Base-by-base conservation (phyloP, 495 filamentous ascomycete species). In the Pseudevernia furfuracea region DNA sequence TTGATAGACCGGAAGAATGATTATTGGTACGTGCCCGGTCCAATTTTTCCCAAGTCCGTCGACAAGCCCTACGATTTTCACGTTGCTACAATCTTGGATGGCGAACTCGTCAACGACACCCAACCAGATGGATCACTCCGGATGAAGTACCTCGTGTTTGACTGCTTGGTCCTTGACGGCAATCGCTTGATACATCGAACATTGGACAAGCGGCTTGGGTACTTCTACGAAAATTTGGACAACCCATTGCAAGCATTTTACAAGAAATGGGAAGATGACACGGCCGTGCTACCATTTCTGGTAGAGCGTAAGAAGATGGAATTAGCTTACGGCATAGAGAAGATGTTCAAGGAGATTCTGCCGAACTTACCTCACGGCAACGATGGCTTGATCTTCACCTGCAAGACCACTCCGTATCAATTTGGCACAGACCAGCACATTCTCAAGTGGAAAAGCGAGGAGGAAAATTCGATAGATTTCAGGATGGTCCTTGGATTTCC, bases 1-100 rank as follows among this genome's bases (percentile, higher is more conserved):
- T 79, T 98, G 64, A 96, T 98, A 75, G 94, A 98, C 74, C 91
- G 94, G 67, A 93, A 89, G 77, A 97, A 98, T 75, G 91, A 97
- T 69, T 98, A 92, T 79, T 96, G 92, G 80, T 90, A 76, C 63
- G 83, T 91, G n/a, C 82, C 82, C 11, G 78, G 79, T 44, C 77
- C 97, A 53, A 91, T 96, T 74, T 94, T 97, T 72, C 94, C 94
- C 0, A 64, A 64, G 28, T 52, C 56, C 53, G 62, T 44, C 23
- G 79, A 86, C 59, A 79, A 86, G 4, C 72, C 74, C 6, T 81
- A 80, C 57, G 74, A 79, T 57, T 96, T 89, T 74, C 91, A 97
- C 75, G 82, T 76, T 5, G 85, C 84, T 49, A 98, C 94, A 0
- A 75, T 98, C 25, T 83, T 97, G 44, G 94, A 98, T 69, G 94